These are phyloP conservation scores for Hansenula anomala DNA, from an alignment of 1,139 yeast genomes.

Conservation along the genomic window DNA sequence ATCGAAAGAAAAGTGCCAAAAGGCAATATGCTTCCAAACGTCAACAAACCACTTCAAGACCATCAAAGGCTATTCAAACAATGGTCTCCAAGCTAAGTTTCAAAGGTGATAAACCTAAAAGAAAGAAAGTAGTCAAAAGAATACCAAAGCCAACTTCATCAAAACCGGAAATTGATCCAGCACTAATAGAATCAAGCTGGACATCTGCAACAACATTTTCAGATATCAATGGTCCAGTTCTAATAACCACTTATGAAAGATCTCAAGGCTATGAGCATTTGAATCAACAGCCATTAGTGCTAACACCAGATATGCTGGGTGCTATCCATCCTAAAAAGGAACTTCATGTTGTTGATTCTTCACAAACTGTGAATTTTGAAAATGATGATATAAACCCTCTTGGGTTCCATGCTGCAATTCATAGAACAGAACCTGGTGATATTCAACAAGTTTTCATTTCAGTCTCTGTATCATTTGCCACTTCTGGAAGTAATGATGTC, in stretches of 20 bases:
- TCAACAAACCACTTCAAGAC: too few species aligned
- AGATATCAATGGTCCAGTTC: constrained; percentile 35
- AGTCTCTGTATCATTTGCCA: constrained; percentile 19
- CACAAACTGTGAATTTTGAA: constrained; percentile 15
- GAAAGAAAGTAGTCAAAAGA: constrained; percentile 17
- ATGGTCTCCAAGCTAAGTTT: constrained; percentile 39
- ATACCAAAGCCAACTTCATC: constrained; percentile 2
- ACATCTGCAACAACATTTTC: constrained; percentile 25
- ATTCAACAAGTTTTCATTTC: constrained; percentile 35
- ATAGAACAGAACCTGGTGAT: constrained; percentile 30
- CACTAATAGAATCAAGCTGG: constrained; percentile 28
- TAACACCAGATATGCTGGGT: constrained; percentile 8
- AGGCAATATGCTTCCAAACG: too few species aligned
- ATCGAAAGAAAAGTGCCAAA: too few species aligned
- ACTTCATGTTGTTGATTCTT: constrained; percentile 2
- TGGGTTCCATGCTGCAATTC: constrained; percentile 12
- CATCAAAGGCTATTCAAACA: too few species aligned
- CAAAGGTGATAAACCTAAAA: constrained; percentile 35
- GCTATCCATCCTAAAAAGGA: background rate
- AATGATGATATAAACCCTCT: constrained; percentile 18
- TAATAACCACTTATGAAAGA: constrained; percentile 22
- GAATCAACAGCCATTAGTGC: background rate
- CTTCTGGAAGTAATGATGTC: constrained; percentile 2
- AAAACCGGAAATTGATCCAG: constrained; percentile 2
- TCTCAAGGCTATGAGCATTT: constrained; percentile 9